Percentiles rank a stretch among this genome's conserved stretches.
phyloP scores from a whole-genome alignment of 176 grass and related monocot genomes.

The Panicum miliaceum region DNA sequence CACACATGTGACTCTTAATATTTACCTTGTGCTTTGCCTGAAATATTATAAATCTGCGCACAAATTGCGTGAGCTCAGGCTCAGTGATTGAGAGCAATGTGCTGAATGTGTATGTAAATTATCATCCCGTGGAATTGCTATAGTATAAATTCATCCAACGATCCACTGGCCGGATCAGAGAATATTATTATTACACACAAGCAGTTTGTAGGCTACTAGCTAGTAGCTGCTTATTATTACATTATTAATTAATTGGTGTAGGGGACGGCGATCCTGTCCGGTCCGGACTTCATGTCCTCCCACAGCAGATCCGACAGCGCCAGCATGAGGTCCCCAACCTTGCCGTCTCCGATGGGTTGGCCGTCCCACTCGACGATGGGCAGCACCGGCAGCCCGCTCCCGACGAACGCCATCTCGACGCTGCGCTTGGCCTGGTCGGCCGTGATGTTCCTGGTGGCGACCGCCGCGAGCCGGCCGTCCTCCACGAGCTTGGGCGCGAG shows the following conservation, averaged over 20 bases:
- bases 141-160: no score
- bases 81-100: no score
- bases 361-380: slow-evolving; percentile 82
- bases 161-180: no score
- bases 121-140: no score
- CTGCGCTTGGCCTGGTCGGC: slow-evolving; percentile 54
- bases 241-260: slow-evolving; percentile 36
- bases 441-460: slow-evolving; percentile 44
- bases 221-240: no score
- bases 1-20: no score
- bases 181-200: no score
- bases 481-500: slow-evolving; percentile 71
- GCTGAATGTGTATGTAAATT: no score
- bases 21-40: no score
- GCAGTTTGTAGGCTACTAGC: no score
- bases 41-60: no score
- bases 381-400: slow-evolving; percentile 74
- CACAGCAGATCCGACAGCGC: slow-evolving; percentile 86
- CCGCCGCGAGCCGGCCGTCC: slow-evolving; percentile 43
- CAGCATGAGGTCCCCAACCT: slow-evolving; percentile 68
- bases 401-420: slow-evolving; percentile 81
- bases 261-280: slow-evolving; percentile 67
- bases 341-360: slow-evolving; percentile 72
- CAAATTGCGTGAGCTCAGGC: no score
- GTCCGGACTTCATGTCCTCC: slow-evolving; percentile 86